phyloP scores from a whole-genome alignment of 768 basidiomycete genomes.

The Infundibulicybe gibba region DNA sequence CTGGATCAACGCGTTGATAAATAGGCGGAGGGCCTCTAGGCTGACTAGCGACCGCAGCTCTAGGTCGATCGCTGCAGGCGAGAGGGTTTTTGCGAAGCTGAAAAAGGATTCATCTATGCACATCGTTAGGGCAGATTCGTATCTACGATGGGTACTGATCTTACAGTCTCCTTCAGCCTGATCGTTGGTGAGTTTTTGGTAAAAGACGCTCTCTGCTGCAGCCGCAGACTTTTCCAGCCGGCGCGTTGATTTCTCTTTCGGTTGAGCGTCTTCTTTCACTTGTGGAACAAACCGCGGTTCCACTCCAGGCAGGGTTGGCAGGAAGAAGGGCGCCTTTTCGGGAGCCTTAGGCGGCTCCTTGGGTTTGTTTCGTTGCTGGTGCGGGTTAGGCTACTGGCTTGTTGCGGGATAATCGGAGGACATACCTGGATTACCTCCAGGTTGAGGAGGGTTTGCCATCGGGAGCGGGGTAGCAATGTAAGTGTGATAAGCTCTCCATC shows the following conservation, averaged over 20 bases:
- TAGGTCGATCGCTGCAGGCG: constrained; percentile 88
- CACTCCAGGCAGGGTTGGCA: constrained; percentile 88
- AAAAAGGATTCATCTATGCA: constrained; percentile 78
- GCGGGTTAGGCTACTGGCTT: not conserved
- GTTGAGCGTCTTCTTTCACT: constrained; percentile 32
- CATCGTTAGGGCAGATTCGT: not conserved
- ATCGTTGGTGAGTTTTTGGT: constrained; percentile 57
- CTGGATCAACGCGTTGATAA: constrained; percentile 69
- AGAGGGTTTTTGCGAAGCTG: constrained; percentile 76
- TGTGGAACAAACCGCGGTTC: constrained; percentile 74
- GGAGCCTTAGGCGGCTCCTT: constrained; percentile 94
- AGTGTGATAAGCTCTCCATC: constrained; percentile 91
- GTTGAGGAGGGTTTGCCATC: constrained; percentile 97
- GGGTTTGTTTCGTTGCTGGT: constrained; percentile 91
- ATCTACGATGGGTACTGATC: constrained; percentile 18
- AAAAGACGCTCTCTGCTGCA: constrained; percentile 65
- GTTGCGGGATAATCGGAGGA: not conserved
- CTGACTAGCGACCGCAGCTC: constrained; percentile 80
- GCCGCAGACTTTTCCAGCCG: constrained; percentile 50
- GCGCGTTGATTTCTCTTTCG: constrained; percentile 38
- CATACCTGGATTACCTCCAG: constrained; percentile 84
- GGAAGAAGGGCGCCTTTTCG: constrained; percentile 95
- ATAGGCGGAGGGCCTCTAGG: constrained; percentile 57
- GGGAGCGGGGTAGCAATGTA: constrained; percentile 84
- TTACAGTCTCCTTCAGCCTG: constrained; percentile 63